Conservation (phyloP, 2,329 filamentous ascomycete genomes). For the Exophiala spinifera region DNA sequence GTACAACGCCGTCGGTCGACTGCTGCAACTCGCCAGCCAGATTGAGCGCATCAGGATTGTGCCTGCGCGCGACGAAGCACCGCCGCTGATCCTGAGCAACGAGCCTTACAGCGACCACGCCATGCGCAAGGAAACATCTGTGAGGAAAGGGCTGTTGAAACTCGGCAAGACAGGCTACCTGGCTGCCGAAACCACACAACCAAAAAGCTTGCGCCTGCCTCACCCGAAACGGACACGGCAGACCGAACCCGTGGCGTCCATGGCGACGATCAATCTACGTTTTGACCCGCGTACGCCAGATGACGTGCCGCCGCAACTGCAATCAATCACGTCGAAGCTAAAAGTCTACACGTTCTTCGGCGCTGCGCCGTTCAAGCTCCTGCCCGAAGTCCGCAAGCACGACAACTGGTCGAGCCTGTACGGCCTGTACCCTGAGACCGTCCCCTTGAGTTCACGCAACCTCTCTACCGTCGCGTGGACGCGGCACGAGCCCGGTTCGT, state of each 20-base stretch:
- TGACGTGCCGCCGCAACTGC: slow-evolving; percentile 52
- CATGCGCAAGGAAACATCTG: slow-evolving; percentile 56
- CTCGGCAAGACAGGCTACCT: slow-evolving; percentile 55
- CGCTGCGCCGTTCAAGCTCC: slow-evolving; percentile 48
- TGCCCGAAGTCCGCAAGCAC: slow-evolving; percentile 45
- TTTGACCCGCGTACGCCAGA: slow-evolving; percentile 57
- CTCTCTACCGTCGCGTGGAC: slow-evolving; percentile 58
- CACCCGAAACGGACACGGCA: slow-evolving; percentile 36
- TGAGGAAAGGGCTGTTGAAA: slow-evolving; percentile 60
- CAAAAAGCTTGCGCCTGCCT: slow-evolving; percentile 53
- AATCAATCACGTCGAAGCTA: slow-evolving; percentile 53
- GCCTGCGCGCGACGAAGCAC: slow-evolving; percentile 58
- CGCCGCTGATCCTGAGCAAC: slow-evolving; percentile 53
- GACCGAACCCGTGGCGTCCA: slow-evolving; percentile 49
- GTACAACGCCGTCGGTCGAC: slow-evolving; percentile 38
- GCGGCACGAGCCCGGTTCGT: slow-evolving; percentile 38
- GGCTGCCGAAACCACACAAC: slow-evolving; percentile 57
- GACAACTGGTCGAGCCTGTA: slow-evolving; percentile 44
- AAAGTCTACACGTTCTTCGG: slow-evolving; percentile 59
- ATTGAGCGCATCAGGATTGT: slow-evolving; percentile 58
- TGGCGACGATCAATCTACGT: slow-evolving; percentile 55
- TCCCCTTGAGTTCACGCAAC: slow-evolving; percentile 55
- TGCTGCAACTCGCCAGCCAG: slow-evolving; percentile 50
- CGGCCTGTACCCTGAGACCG: slow-evolving; percentile 52
- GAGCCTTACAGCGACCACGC: slow-evolving; percentile 45